Base-by-base conservation (phyloP, 1,284 basidiomycete species). In the Rhizopogon hawkerae region DNA sequence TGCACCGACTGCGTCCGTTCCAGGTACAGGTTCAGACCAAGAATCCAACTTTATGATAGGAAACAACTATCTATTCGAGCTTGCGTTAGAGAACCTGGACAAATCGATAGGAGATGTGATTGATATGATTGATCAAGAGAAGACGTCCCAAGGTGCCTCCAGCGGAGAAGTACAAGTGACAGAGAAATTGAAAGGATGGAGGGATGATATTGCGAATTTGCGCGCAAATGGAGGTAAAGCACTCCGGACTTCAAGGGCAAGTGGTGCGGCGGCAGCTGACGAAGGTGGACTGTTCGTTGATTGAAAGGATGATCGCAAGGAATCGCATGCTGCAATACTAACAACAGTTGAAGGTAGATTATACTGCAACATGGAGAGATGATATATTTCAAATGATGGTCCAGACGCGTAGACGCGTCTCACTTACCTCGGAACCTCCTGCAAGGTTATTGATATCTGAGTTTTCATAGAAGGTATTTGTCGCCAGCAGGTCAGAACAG, bases 231-330 rank as follows among this genome's bases (percentile, higher is more conserved):
- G 14, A 34, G 31, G 23, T 10, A 29, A 18, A 41, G 38, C 9
- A 6, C 14, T 14, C 38, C 10, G 26, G 3, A 7, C 14, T 41
- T 29, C 14, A 16, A 39, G 5, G 10, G 16, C 6, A 14, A 34
- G 10, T 11, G 5, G 34, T 26, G 18, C 14, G 7, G 23, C 18
- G 7, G 23, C 44, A 34, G 24, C 18, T 7, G 24, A 50, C 11
- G 47, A 11, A 31, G 34, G 18, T 1, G 42, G 39, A 26, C 8
- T 53, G 2, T 52, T 64, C 36, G 42, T 42, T 1, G 51, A 52
- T n/a, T 50, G n/a, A 24, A 41, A 13, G 5, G 26, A 13, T 16
- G 14, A 29, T 29, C 8, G 26, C 7, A 26, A 8, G 26, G 26
- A 26, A 8, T 2, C 2, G 26, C 26, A 26, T 7, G 6, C 6